Evolutionary conservation across 139 green algal genomes (phyloP).

Genomic region (Micractinium sp.): DNA sequence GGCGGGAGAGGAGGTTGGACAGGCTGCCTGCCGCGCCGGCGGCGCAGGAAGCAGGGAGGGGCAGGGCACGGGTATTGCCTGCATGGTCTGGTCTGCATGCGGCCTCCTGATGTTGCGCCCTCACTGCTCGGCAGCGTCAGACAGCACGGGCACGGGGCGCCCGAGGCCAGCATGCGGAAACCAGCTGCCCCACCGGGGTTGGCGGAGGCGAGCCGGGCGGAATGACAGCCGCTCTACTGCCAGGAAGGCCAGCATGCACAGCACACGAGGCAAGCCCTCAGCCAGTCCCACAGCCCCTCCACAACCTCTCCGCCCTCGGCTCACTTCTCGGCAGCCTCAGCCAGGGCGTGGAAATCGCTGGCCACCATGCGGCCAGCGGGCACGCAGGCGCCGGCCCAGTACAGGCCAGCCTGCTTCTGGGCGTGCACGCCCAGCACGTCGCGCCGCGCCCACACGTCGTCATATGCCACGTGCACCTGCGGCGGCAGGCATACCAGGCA

Average conservation of each 20-base stretch:
- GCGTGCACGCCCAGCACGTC: constrained; percentile 91
- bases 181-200: too few species aligned
- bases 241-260: not conserved
- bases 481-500: not conserved
- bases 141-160: not conserved
- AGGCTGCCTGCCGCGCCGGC: not conserved
- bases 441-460: constrained; percentile 71
- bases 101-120: too few species aligned
- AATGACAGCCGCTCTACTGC: too few species aligned
- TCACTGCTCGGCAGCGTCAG: not conserved
- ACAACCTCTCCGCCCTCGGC: not conserved
- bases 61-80: too few species aligned
- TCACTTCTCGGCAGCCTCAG: constrained; percentile 75
- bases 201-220: too few species aligned
- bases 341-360: constrained; percentile 84
- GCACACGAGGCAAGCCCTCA: not conserved
- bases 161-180: too few species aligned
- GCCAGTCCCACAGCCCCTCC: not conserved
- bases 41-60: not conserved
- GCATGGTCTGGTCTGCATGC: too few species aligned
- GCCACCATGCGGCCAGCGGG: constrained; percentile 85
- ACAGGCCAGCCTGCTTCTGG: constrained; percentile 87
- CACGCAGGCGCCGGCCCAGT: constrained; percentile 80
- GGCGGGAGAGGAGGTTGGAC: not conserved
- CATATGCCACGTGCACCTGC: constrained; percentile 64